Percentiles rank a stretch among this genome's conserved stretches.
Conservation (phyloP, 106 monocot species). For the Dendrobium nobile region DNA sequence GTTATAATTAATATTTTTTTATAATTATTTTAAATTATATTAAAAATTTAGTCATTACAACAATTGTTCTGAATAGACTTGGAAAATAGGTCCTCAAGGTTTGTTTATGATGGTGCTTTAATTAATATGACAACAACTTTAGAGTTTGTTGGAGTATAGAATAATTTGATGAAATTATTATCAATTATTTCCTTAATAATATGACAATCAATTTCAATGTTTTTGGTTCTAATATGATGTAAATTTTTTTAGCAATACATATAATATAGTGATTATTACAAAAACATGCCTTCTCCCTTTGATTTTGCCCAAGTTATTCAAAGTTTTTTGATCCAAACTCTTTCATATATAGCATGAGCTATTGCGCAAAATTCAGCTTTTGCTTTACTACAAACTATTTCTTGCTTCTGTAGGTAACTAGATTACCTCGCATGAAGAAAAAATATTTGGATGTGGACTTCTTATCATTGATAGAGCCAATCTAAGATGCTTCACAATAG, state of each 20-base stretch:
- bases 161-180: not conserved
- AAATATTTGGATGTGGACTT: not conserved
- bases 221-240: not conserved
- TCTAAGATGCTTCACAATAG: not conserved
- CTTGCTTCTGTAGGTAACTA: not conserved
- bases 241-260: not conserved
- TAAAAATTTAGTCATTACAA: not conserved
- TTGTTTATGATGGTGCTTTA: not conserved
- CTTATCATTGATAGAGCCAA: not conserved
- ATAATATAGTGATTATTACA: not conserved
- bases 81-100: not conserved
- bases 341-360: too few relatives aligned
- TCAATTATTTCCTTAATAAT: not conserved
- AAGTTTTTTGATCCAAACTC: not conserved
- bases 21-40: too few relatives aligned
- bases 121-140: not conserved
- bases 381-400: not conserved
- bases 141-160: not conserved
- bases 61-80: not conserved
- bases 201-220: not conserved
- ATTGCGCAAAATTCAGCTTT: not conserved
- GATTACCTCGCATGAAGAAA: not conserved
- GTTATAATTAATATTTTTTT: too few relatives aligned
- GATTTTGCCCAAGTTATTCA: not conserved
- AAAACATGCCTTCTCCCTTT: not conserved